Conservation (phyloP, 805 yeast species). For the Candida suzukii region DNA sequence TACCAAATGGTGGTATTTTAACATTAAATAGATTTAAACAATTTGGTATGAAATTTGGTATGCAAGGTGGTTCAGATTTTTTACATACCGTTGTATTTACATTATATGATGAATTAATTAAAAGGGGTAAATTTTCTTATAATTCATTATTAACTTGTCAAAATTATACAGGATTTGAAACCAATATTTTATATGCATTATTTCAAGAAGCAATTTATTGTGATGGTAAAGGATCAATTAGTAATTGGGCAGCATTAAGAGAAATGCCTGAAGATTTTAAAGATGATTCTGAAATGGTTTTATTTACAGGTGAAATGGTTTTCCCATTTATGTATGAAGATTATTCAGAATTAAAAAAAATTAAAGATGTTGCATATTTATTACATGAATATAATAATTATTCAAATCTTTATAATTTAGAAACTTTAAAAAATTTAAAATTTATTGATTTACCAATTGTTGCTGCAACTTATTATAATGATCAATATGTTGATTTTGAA, state of each 20-base stretch:
- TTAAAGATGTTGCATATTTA: constrained; percentile 32
- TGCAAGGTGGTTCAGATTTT: constrained; percentile 39
- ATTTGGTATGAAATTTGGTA: constrained; percentile 46
- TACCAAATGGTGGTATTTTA: constrained; percentile 47
- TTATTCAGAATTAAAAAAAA: constrained; percentile 32
- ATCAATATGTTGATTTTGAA: constrained; percentile 46
- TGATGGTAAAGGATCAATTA: constrained; percentile 29
- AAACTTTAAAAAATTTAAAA: constrained; percentile 13
- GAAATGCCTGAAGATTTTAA: constrained; percentile 16
- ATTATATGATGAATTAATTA: constrained; percentile 31
- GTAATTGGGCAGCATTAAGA: constrained; percentile 46
- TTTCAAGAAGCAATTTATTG: constrained; percentile 55
- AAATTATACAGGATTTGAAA: constrained; percentile 35
- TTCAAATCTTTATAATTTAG: constrained; percentile 15
- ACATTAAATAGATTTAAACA: constrained; percentile 47
- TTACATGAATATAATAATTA: constrained; percentile 27
- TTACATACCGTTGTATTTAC: constrained; percentile 38
- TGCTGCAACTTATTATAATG: constrained; percentile 41
- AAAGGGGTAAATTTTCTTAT: constrained; percentile 31
- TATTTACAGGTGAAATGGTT: constrained; percentile 52
- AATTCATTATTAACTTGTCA: constrained; percentile 28
- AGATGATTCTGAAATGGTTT: constrained; percentile 13
- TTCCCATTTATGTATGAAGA: constrained; percentile 44
- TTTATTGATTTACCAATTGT: constrained; percentile 31
- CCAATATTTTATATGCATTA: constrained; percentile 47